Evolutionary conservation across 495 filamentous ascomycete species (phyloP).

Genomic region (Podospora anserina): DNA sequence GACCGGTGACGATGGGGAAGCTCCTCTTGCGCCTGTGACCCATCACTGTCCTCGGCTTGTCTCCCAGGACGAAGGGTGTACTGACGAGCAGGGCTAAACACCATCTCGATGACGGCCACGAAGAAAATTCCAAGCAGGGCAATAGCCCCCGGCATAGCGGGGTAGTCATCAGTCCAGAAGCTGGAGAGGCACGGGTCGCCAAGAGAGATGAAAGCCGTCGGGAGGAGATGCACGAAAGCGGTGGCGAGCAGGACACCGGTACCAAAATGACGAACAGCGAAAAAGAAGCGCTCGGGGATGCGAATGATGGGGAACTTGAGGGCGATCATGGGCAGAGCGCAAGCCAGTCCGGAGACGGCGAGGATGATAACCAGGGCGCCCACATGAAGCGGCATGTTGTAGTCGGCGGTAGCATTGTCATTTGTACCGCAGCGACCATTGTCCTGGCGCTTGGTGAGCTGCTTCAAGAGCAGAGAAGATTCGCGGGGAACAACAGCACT

Average conservation of each 20-base stretch:
- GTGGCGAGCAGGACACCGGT: conserved; percentile 82
- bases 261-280: conserved; percentile 75
- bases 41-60: background rate
- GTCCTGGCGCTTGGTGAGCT: conserved; percentile 19
- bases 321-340: conserved; percentile 55
- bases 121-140: conserved; percentile 72
- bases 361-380: conserved; percentile 73
- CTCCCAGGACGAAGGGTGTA: conserved; percentile 16
- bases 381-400: conserved; percentile 68
- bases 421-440: conserved; percentile 15
- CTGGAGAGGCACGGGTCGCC: conserved; percentile 73
- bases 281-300: conserved; percentile 54
- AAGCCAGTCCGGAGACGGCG: conserved; percentile 61
- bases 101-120: conserved; percentile 72
- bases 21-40: background rate
- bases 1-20: background rate
- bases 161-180: conserved; percentile 71
- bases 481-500: conserved; percentile 2
- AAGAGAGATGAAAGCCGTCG: conserved; percentile 76
- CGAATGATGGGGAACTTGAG: conserved; percentile 44
- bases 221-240: conserved; percentile 81
- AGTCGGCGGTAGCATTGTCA: conserved; percentile 40
- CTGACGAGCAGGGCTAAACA: conserved; percentile 54
- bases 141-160: conserved; percentile 72
- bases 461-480: conserved; percentile 1